A percentile compares a stretch with the other conserved stretches of the same genome.
Conservation (phyloP, 305 asterid genomes). For the Solanum chacoense region DNA sequence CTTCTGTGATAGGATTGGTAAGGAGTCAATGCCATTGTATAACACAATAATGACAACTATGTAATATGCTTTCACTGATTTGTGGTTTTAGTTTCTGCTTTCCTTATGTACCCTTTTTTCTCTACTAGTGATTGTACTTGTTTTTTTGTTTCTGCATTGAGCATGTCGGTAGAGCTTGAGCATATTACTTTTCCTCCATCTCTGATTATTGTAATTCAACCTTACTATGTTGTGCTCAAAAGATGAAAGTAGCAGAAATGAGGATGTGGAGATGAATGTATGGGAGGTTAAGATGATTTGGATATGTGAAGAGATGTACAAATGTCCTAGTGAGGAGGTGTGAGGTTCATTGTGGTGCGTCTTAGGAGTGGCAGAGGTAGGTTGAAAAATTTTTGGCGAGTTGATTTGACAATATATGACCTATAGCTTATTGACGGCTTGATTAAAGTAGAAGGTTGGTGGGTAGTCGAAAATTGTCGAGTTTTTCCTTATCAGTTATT, state of each 20-base stretch:
- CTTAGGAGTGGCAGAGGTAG: neutral
- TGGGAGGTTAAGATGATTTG: neutral
- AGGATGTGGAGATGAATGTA: neutral
- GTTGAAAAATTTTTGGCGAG: neutral
- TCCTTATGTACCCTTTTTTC: neutral
- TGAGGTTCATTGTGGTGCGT: neutral
- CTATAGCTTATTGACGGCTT: neutral
- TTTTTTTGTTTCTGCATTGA: neutral
- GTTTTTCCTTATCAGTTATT: neutral
- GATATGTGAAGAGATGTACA: neutral
- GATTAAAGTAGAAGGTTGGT: neutral
- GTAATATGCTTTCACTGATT: neutral
- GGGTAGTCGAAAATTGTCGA: neutral
- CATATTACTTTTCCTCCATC: neutral
- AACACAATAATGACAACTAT: slow-evolving; percentile 1
- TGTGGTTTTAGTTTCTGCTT: neutral
- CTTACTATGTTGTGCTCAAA: neutral
- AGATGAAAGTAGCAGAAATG: neutral
- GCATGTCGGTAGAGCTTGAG: neutral
- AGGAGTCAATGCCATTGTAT: neutral
- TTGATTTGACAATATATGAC: neutral
- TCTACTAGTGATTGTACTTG: neutral
- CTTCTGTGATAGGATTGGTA: neutral
- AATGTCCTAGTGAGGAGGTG: neutral
- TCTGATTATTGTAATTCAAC: neutral